Base-by-base conservation (phyloP, 1,284 basidiomycete species). In the Phaffia rhodozyma region DNA sequence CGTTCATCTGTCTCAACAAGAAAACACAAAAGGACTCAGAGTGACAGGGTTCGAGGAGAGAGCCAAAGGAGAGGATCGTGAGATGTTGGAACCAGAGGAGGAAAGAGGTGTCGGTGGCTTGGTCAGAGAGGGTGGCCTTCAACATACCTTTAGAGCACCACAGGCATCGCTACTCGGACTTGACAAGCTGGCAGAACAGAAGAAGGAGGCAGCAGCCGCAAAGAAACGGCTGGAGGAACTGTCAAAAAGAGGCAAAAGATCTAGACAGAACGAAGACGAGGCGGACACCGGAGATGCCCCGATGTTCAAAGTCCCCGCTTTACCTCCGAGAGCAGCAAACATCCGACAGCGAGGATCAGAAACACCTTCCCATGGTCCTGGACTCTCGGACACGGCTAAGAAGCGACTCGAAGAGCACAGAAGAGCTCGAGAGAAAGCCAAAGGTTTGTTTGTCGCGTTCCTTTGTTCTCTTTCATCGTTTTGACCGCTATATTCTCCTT, bases 311-410 rank as follows among this genome's bases (percentile, higher is more conserved):
- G 90, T 93, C 6, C 91, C 91, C 0, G 80, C 74, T 34, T 71
- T 92, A 13, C 80, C 62, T 75, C 80, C 75, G 21, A 80, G 84
- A 54, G 75, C 78, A 18, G 78, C 77, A 49, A 83, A 86, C 69
- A 74, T 81, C 1, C 82, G 92, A 16, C 84, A 88, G 66, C 78
- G 86, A 69, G 87, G 85, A 0, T 87, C 88, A 68, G 91, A 94
- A 69, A 97, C 92, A 0, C 92, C 92, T 0, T 93, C 91, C n/a
- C 89, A 93, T 72, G 86, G 89, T 0, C 86, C 89, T 56, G 93
- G 92, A 16, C 77, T 97, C 34, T 87, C 87, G 0, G 86, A 90
- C 30, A 76, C 78, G 1, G 90, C 86, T 11, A 79, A 84, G 30
- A 79, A 81, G 68, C 77, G 82, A 66, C 75, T 96, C 34, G 90